Base-by-base conservation (phyloP, 148 eudicot genomes). In the Rhododendron henanense region DNA sequence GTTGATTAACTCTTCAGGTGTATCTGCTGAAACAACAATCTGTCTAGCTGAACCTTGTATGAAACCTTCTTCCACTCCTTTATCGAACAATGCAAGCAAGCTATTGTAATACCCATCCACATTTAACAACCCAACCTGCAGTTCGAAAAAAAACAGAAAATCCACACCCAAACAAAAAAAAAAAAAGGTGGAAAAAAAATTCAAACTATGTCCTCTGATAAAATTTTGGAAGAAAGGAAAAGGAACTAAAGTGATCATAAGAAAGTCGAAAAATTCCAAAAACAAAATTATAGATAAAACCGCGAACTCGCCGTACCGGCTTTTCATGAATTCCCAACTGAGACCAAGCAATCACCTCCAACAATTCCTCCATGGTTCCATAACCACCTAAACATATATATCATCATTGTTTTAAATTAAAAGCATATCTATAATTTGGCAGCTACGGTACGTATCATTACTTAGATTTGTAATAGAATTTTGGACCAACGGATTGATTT, bases 11-110 rank as follows among this genome's bases (percentile, higher is more conserved):
- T 93, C 94, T 81, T 90, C 85, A 82, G 95, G 87, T 87, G 94
- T 88, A 39, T 91, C 91, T 57, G 95, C 94, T 86, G 94, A 85
- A 82, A 94, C 88, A 76, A 93, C 92, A 39, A 94, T 94, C 21
- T 91, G 67, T 85, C 97, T 94, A 57, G 92, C 97, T 55, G 91
- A 85, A 80, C 83, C 87, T 80, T 90, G 90, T 81, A 94, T 92
- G 92, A 94, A 94, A 65, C 98, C 98, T 82, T 94, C 98, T 81
- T 93, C 96, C 23, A 94, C 98, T 87, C 94, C 98, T 87, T 93
- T 94, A 87, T 94, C 98, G 87, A 94, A 94, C 84, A 93, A 90
- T 82, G 93, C 91, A 73, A 94, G 91, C 90, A 94, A 89, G 87
- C 91, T 90, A 83, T 94, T 87, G 86, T 92, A 94, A 84, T 90